A percentile compares a stretch with the other conserved stretches of the same genome.
Evolutionary conservation across 2,329 filamentous ascomycete species (phyloP).

Genomic region (Aspergillus unguis): DNA sequence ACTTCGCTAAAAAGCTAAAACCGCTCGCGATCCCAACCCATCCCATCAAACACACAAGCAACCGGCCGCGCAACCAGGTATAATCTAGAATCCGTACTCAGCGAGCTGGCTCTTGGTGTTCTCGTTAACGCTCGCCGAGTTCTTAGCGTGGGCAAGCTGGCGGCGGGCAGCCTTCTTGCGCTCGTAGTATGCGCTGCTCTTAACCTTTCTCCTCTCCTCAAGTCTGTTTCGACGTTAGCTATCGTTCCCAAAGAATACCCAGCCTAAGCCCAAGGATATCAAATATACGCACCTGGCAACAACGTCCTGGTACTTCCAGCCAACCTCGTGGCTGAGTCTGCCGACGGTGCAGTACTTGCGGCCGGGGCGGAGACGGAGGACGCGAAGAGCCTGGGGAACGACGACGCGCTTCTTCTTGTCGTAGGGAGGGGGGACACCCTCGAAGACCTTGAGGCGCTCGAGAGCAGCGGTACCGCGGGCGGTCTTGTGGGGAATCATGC

Average conservation of each 20-base stretch:
- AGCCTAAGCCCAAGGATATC: slow-evolving; percentile 4
- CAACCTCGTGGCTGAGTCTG: slow-evolving; percentile 96
- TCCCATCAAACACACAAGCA: slow-evolving; percentile 40
- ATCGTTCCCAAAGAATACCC: neutral
- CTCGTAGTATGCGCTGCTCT: slow-evolving; percentile 99
- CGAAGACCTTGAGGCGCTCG: slow-evolving; percentile 99
- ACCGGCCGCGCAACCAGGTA: slow-evolving; percentile 40
- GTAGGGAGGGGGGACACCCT: slow-evolving; percentile 97
- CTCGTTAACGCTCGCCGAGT: slow-evolving; percentile 79
- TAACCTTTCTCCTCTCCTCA: slow-evolving; percentile 99
- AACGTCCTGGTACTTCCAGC: slow-evolving; percentile 99
- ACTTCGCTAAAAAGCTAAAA: slow-evolving; percentile 37
- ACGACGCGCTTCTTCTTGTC: slow-evolving; percentile 99
- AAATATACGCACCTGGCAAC: slow-evolving; percentile 77
- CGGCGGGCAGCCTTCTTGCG: slow-evolving; percentile 96
- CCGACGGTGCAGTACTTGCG: slow-evolving; percentile 99
- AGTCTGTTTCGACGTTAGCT: slow-evolving; percentile 59
- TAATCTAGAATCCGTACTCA: slow-evolving; percentile 79
- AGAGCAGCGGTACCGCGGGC: slow-evolving; percentile 92
- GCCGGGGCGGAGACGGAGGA: slow-evolving; percentile 95
- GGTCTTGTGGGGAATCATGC: slow-evolving; percentile 99
- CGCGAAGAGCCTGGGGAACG: slow-evolving; percentile 94
- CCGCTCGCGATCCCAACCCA: slow-evolving; percentile 41
- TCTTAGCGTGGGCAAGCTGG: slow-evolving; percentile 89
- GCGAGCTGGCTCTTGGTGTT: slow-evolving; percentile 87